Evolutionary conservation across 2,329 filamentous ascomycete species (phyloP), one percentile per base, ranked within the genome.

Genomic region (Nothophoma quercina): DNA sequence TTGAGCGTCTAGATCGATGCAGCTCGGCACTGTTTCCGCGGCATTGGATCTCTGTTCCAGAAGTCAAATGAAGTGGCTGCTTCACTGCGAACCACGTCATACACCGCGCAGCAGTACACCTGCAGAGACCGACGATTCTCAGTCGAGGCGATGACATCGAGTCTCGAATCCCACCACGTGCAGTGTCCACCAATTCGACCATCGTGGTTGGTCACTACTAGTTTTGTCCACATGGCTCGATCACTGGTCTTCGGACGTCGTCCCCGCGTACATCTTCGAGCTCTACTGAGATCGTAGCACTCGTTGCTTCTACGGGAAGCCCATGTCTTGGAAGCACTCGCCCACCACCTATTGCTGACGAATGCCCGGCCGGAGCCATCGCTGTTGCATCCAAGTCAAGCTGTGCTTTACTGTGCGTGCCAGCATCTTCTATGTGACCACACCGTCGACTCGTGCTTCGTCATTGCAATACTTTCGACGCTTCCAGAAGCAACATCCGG

Each of bases 1-100:
- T 32, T 16, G 9, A 38, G 36, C 9, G 23, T 47, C 50, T 38
- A 47, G 42, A 38, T 18, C 38, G n/a, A 38, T 26, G 35, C 29
- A 35, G 15, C 21, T 16, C 26, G 34, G 28, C 16, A 39, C 22
- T 22, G 21, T 22, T 26, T 28, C 40, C 33, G 13, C 18, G 19
- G 33, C 40, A 4, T 29, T 22, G 28, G 10, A 15, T 43, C 5
- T 32, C 21, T 43, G 32, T 42, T 13, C 12, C 32, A 36, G 26
- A 43, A 22, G 8, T 19, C 25, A 30, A 35, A 42, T 41, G 36
- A 33, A 36, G 38, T 42, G 38, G 22, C 7, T n/a, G 22, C 7
- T 13, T 28, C 12, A 26, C 25, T 40, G 35, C 29, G 7, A 48
- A 21, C 15, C 15, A 39, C 35, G 35, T 34, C 35, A 19, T 41